Conservation (phyloP, 2,329 filamentous ascomycete species). For the Fusarium heterosporum region DNA sequence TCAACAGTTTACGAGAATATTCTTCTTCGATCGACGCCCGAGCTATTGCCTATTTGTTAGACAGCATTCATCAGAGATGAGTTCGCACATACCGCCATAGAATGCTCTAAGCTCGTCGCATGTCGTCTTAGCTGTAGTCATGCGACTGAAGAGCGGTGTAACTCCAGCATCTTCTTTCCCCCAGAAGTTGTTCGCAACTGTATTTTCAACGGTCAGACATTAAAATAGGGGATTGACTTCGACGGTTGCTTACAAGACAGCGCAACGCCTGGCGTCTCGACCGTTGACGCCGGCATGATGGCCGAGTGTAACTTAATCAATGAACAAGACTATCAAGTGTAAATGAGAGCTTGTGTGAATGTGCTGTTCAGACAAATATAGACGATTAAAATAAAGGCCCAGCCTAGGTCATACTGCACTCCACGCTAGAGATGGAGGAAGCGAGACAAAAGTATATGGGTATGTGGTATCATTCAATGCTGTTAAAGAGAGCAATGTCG, state of each 20-base stretch:
- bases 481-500: constrained; percentile 29
- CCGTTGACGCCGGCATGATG: constrained; percentile 70
- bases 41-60: constrained; percentile 60
- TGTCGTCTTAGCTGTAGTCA: constrained; percentile 93
- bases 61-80: too few species aligned
- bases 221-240: neutral
- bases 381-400: constrained; percentile 36
- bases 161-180: constrained; percentile 99
- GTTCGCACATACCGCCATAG: constrained; percentile 74
- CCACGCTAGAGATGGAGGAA: constrained; percentile 34
- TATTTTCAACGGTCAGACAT: constrained; percentile 28
- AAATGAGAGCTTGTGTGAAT: constrained; percentile 3
- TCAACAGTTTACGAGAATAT: constrained; percentile 89
- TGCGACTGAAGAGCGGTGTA: constrained; percentile 88
- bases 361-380: constrained; percentile 12
- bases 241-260: constrained; percentile 69
- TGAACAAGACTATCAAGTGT: neutral
- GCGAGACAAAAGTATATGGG: constrained; percentile 15
- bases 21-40: constrained; percentile 96
- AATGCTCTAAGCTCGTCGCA: constrained; percentile 94
- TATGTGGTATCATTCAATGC: constrained; percentile 29
- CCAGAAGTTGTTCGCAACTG: constrained; percentile 99
- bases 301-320: constrained; percentile 34
- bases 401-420: constrained; percentile 38
- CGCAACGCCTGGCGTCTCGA: constrained; percentile 73